Conservation (phyloP, 768 basidiomycete species). For the Auriscalpium microsporum region DNA sequence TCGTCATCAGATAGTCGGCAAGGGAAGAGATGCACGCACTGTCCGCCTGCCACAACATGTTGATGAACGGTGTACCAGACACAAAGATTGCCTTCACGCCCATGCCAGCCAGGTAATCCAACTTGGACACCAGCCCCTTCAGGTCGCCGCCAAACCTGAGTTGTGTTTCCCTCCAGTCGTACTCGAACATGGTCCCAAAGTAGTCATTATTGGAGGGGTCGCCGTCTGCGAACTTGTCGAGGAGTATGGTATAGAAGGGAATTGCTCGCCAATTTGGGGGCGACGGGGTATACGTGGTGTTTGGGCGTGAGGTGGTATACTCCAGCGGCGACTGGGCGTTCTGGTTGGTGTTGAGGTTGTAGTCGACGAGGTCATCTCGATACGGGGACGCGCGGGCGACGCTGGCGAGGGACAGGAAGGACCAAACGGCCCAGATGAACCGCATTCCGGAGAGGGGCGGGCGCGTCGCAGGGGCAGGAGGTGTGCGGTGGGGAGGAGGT, state of each 20-base stretch:
- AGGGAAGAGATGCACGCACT: slow-evolving; percentile 43
- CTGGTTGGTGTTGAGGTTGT: slow-evolving; percentile 75
- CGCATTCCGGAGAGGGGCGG: slow-evolving; percentile 28
- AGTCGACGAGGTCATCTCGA: slow-evolving; percentile 52
- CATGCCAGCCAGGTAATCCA: slow-evolving; percentile 90
- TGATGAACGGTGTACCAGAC: slow-evolving; percentile 86
- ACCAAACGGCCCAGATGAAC: slow-evolving; percentile 36
- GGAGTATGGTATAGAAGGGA: slow-evolving; percentile 71
- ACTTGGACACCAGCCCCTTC: slow-evolving; percentile 58
- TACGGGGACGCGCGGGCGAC: slow-evolving; percentile 55
- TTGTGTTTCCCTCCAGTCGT: slow-evolving; percentile 83
- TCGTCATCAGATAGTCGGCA: background rate
- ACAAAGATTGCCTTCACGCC: slow-evolving; percentile 80
- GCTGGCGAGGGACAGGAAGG: slow-evolving; percentile 30
- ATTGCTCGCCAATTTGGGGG: slow-evolving; percentile 81
- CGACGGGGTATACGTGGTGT: slow-evolving; percentile 64
- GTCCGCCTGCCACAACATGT: slow-evolving; percentile 97
- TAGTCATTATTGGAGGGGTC: slow-evolving; percentile 89
- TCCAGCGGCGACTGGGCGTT: slow-evolving; percentile 58
- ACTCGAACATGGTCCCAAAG: slow-evolving; percentile 72
- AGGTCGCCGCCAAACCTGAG: slow-evolving; percentile 86
- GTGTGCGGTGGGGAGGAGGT: background rate
- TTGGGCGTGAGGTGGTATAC: slow-evolving; percentile 55
- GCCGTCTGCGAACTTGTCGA: slow-evolving; percentile 94
- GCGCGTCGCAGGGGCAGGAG: background rate